Base-by-base conservation (phyloP, 306 rosid species). In the Lupinus albus region DNA sequence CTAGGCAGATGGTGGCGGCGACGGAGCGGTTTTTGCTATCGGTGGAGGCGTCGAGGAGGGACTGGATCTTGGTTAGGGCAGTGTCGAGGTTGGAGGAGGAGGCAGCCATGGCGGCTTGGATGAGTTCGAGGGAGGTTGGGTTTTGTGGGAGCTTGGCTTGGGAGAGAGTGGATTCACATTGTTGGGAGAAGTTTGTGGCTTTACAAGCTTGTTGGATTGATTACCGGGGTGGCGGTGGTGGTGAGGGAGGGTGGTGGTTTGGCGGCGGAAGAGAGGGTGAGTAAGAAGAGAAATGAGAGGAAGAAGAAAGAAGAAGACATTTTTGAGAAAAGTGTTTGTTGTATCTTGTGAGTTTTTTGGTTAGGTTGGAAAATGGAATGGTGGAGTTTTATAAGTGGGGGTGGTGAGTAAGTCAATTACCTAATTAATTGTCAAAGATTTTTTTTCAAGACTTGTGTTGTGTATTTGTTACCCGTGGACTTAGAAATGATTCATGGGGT, bases 111-210 rank as follows among this genome's bases (percentile, higher is more conserved):
- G 95, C 86, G 11, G 79, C 60, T n/a, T 80, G 80, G 77, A 93
- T 15, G 7, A 83, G 65, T 20, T 88, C 74, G 21, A 83, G 50
- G 0, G 88, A 11, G 8, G 84, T 21, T 0, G 92, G 77, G 10
- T 75, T 63, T 1, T 73, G 59, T 1, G 87, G 77, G 18, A 82
- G 75, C 15, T 55, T 35, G 0, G 11, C 44, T 50, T 72, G 48
- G 50, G 84, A 0, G 3, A 93, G 73, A 14, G 94, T 70, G 60
- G 82, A 15, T 16, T 61, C 45, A 72, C 99, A 93, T 38, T 41
- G 68, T 25, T 74, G 78, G 0, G 92, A 88, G 77, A 86, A 93
- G 45, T 91, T 94, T 3, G 99, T 90, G 56, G 96, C 96, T 3
- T 63, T 66, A 79, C 99, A 93, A 67, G 87, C 90, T 7, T 20